These are phyloP conservation scores for Calocybe cyanea DNA, from an alignment of 768 basidiomycete genomes.

Conservation along the genomic window DNA sequence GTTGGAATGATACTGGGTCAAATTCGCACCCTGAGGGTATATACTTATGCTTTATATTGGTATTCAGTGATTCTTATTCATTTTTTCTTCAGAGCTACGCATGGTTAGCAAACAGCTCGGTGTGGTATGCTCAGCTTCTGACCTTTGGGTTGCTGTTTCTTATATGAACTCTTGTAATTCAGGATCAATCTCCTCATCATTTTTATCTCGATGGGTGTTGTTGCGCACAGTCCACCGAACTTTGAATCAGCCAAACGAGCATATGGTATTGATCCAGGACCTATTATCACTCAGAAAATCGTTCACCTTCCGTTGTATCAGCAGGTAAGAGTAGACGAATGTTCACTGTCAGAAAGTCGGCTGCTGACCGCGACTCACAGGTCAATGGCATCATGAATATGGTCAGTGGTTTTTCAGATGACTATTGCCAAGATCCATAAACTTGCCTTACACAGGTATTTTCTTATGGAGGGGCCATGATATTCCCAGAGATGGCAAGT, in stretches of 20 bases:
- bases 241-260: constrained; percentile 37
- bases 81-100: constrained; percentile 11
- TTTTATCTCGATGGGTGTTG: constrained; percentile 57
- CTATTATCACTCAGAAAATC: constrained; percentile 35
- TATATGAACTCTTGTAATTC: neutral
- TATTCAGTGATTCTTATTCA: neutral
- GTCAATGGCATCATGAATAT: constrained; percentile 66
- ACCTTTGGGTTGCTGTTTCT: neutral
- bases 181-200: constrained; percentile 57
- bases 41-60: neutral
- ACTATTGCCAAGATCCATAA: neutral
- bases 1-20: constrained; percentile 56
- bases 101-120: constrained; percentile 44
- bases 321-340: constrained; percentile 24
- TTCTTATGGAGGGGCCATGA: constrained; percentile 53
- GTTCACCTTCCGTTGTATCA: constrained; percentile 33
- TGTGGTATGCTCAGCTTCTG: constrained; percentile 25
- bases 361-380: constrained; percentile 25
- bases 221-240: constrained; percentile 54
- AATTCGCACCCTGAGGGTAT: constrained; percentile 48
- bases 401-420: constrained; percentile 19
- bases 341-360: constrained; percentile 17
- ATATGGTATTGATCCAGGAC: constrained; percentile 26
- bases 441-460: constrained; percentile 34
- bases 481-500: constrained; percentile 41